Conservation (phyloP, 2,329 filamentous ascomycete species). For the Penicillium decumbens region DNA sequence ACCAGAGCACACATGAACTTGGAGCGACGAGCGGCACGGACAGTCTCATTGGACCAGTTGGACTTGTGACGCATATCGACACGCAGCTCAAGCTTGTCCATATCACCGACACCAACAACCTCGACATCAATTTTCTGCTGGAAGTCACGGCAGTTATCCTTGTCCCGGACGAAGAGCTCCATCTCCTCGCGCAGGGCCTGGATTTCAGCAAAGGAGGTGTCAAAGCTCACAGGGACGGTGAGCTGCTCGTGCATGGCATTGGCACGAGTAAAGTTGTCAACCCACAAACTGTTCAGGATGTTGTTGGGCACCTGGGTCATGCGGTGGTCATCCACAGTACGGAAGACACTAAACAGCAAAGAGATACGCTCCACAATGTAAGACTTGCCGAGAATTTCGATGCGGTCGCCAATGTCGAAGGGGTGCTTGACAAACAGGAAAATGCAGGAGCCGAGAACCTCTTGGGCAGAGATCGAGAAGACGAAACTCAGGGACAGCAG, state of each 20-base stretch:
- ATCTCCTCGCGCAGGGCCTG: constrained; percentile 80
- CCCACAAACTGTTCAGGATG: constrained; percentile 83
- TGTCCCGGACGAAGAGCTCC: constrained; percentile 72
- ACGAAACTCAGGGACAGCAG: constrained; percentile 95
- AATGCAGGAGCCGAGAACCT: constrained; percentile 96
- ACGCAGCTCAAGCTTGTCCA: constrained; percentile 81
- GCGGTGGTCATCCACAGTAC: constrained; percentile 74
- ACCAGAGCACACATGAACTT: constrained; percentile 97
- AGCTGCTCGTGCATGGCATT: constrained; percentile 87
- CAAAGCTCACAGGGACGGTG: constrained; percentile 74
- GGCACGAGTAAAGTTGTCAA: constrained; percentile 88
- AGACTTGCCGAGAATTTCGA: constrained; percentile 66
- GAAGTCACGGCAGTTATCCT: constrained; percentile 89
- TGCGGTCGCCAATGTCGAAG: constrained; percentile 90
- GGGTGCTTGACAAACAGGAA: constrained; percentile 99
- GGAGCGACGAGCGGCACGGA: constrained; percentile 75
- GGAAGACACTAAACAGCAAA: constrained; percentile 87
- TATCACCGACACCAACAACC: constrained; percentile 71
- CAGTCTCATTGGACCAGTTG: constrained; percentile 81
- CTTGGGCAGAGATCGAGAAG: constrained; percentile 85
- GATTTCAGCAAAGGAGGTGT: constrained; percentile 84
- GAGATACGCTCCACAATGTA: constrained; percentile 91
- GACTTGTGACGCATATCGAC: constrained; percentile 88
- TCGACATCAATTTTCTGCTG: constrained; percentile 75
- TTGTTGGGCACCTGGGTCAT: constrained; percentile 84